phyloP scores from a whole-genome alignment of 1,139 yeast genomes.

The Fermentozyma sake region DNA sequence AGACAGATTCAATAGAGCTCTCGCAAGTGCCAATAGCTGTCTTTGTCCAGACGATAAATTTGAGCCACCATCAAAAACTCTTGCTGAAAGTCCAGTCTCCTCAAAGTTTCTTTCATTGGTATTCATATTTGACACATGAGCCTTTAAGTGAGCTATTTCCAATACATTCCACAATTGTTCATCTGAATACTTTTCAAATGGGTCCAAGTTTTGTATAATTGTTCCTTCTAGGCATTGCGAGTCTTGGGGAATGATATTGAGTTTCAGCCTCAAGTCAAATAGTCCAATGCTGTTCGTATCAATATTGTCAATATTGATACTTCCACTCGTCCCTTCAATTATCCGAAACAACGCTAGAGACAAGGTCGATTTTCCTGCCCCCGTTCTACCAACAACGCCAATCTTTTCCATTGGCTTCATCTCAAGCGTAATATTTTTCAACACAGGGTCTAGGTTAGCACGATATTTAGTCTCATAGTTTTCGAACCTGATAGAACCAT shows the following conservation, averaged over 20 bases:
- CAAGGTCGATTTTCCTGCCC: slow-evolving; percentile 39
- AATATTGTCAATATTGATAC: slow-evolving; percentile 28
- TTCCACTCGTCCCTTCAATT: slow-evolving; percentile 30
- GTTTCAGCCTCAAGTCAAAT: slow-evolving; percentile 28
- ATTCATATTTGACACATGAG: slow-evolving; percentile 26
- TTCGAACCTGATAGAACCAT: slow-evolving; percentile 26
- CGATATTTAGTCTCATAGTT: slow-evolving; percentile 33
- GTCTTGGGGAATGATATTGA: slow-evolving; percentile 39
- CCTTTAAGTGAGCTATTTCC: slow-evolving; percentile 32
- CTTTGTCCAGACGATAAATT: slow-evolving; percentile 36
- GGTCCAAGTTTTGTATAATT: slow-evolving; percentile 34
- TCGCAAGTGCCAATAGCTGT: slow-evolving; percentile 34
- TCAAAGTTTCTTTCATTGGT: slow-evolving; percentile 15
- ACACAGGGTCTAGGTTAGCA: slow-evolving; percentile 33
- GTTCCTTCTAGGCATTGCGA: slow-evolving; percentile 34
- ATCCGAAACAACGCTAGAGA: slow-evolving; percentile 37
- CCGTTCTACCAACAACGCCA: slow-evolving; percentile 41
- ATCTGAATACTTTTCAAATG: slow-evolving; percentile 25
- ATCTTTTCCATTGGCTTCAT: slow-evolving; percentile 32
- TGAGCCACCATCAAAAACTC: slow-evolving; percentile 28
- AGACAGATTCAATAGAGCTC: slow-evolving; percentile 31
- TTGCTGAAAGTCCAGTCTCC: slow-evolving; percentile 18
- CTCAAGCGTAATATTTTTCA: slow-evolving; percentile 22
- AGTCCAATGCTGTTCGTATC: slow-evolving; percentile 30
- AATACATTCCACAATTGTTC: slow-evolving; percentile 31